phyloP scores from a whole-genome alignment of 139 green algal species.

The Chlamydomonas schloesseri region DNA sequence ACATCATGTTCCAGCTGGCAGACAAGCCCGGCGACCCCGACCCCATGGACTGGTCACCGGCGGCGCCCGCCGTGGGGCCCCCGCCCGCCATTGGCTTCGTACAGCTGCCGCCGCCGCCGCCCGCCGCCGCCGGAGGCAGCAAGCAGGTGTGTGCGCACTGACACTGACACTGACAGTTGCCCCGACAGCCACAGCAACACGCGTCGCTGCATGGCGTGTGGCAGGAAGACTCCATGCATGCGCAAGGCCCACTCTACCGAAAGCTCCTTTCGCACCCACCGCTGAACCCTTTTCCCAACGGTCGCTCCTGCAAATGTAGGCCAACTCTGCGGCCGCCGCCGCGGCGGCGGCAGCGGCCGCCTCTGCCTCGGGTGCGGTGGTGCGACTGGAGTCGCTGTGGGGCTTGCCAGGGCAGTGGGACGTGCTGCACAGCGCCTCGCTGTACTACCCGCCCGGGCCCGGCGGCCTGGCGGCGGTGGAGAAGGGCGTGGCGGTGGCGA shows the following conservation, averaged over 20 bases:
- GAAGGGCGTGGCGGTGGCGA: constrained; percentile 6
- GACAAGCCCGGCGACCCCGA: constrained; percentile 47
- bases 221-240: too few species aligned
- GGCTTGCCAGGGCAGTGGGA: constrained; percentile 46
- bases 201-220: too few species aligned
- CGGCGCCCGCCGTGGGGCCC: neutral
- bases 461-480: constrained; percentile 18
- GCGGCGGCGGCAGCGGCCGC: neutral
- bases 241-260: too few species aligned
- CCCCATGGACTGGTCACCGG: constrained; percentile 36
- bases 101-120: neutral
- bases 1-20: constrained; percentile 25
- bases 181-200: too few species aligned
- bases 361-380: neutral
- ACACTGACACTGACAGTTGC: too few species aligned
- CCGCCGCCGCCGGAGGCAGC: neutral
- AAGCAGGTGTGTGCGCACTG: too few species aligned
- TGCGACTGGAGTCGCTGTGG: constrained; percentile 52
- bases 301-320: too few species aligned
- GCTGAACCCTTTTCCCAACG: too few species aligned
- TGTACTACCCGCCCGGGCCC: constrained; percentile 11
- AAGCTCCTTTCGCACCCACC: too few species aligned
- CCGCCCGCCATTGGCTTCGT: constrained; percentile 30
- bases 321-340: too few species aligned
- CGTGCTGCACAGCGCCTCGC: constrained; percentile 21